A percentile compares a stretch with the other conserved stretches of the same genome.
Evolutionary conservation across 2,329 filamentous ascomycete genomes (phyloP).

Genomic region (Taxawa tesnikishii): DNA sequence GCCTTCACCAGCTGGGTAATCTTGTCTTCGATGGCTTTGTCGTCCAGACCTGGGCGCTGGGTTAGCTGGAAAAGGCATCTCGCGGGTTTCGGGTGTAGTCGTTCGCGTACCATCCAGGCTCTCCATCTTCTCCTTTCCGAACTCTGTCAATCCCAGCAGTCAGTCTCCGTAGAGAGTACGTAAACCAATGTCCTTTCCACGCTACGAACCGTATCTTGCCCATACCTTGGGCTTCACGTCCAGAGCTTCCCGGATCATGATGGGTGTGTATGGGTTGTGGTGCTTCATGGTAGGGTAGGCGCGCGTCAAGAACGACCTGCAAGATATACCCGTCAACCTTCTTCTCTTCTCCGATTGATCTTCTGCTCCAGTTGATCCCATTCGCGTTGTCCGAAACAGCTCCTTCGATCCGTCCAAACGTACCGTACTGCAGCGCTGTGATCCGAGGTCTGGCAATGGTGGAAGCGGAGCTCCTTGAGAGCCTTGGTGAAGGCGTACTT

Average conservation of each 20-base stretch:
- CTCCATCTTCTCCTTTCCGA: conserved; percentile 56
- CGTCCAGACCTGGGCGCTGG: conserved; percentile 49
- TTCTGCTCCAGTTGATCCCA: too few species aligned
- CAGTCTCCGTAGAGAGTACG: not conserved
- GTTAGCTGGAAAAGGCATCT: too few species aligned
- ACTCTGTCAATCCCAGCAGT: conserved; percentile 32
- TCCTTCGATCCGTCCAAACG: too few species aligned
- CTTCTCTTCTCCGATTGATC: too few species aligned
- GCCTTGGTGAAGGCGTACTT: conserved; percentile 86
- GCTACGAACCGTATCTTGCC: conserved; percentile 71
- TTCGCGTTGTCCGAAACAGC: too few species aligned
- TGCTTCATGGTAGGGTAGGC: conserved; percentile 99
- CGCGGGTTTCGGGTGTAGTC: too few species aligned
- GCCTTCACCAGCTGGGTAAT: conserved; percentile 53
- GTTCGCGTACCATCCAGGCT: conserved; percentile 44
- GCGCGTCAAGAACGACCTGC: conserved; percentile 75
- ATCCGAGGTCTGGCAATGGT: conserved; percentile 91
- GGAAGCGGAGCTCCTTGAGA: conserved; percentile 91
- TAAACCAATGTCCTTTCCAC: not conserved
- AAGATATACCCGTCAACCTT: too few species aligned
- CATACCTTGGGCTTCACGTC: conserved; percentile 78
- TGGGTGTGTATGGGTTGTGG: conserved; percentile 88
- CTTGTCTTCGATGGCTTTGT: conserved; percentile 59
- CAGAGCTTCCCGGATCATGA: conserved; percentile 84
- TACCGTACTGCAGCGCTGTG: conserved; percentile 83